A percentile compares a stretch with the other conserved stretches of the same genome.
These are phyloP conservation scores for Argentina anserina DNA, from an alignment of 306 rosid genomes.

Conservation along the genomic window DNA sequence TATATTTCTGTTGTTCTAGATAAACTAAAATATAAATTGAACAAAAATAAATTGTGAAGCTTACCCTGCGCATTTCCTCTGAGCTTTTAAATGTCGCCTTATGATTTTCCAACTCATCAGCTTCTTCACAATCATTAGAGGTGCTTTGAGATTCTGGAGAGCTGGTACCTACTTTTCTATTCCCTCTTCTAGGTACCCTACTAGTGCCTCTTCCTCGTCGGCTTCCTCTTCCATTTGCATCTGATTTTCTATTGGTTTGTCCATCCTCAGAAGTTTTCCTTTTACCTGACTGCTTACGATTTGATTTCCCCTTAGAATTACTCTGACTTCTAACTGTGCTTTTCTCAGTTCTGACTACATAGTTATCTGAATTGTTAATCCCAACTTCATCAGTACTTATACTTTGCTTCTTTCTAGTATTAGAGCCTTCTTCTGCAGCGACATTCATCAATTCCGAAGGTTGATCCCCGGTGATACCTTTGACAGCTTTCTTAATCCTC, in stretches of 20 bases:
- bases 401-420: conserved; percentile 25
- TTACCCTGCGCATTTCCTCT: conserved; percentile 59
- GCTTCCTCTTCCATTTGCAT: conserved; percentile 33
- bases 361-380: conserved; percentile 34
- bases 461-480: conserved; percentile 66
- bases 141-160: conserved; percentile 37
- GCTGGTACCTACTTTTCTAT: conserved; percentile 34
- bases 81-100: conserved; percentile 27
- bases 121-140: conserved; percentile 39
- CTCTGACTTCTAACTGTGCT: conserved; percentile 24
- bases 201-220: conserved; percentile 42
- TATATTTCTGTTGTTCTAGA: not conserved
- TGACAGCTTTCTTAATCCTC: conserved; percentile 83
- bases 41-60: conserved; percentile 17
- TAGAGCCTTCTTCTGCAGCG: conserved; percentile 32
- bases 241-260: conserved; percentile 30
- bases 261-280: conserved; percentile 39
- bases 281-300: conserved; percentile 45
- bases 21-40: conserved; percentile 2
- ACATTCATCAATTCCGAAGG: conserved; percentile 44
- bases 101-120: conserved; percentile 30
- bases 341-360: conserved; percentile 30
- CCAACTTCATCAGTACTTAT: conserved; percentile 35
- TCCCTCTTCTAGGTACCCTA: conserved; percentile 42
- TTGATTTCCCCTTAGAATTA: conserved; percentile 27